A percentile compares a stretch with the other conserved stretches of the same genome.
phyloP scores from a whole-genome alignment of 257 asterid species.

The Petrea volubilis region DNA sequence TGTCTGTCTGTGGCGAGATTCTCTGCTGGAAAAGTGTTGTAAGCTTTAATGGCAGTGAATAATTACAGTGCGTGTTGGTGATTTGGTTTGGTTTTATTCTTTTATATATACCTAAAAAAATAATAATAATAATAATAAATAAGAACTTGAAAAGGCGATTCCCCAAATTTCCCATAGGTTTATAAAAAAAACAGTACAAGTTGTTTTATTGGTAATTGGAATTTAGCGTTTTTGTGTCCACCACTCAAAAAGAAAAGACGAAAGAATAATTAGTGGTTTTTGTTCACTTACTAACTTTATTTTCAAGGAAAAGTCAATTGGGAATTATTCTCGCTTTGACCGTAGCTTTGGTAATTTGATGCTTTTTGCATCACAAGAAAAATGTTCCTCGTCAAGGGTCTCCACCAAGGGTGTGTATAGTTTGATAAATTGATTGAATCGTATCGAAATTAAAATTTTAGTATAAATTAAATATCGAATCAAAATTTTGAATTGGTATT shows the following conservation, averaged over 20 bases:
- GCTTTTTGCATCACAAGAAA: background rate
- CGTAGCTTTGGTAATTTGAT: background rate
- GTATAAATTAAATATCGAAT: no score
- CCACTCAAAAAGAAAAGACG: background rate
- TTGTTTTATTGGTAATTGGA: background rate
- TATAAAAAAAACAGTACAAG: background rate
- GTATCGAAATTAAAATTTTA: no score
- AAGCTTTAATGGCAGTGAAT: slow-evolving; percentile 18
- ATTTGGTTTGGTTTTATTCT: slow-evolving; percentile 4
- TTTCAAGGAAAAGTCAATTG: background rate
- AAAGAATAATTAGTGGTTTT: background rate
- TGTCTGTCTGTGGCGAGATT: slow-evolving; percentile 36
- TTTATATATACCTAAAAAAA: no score
- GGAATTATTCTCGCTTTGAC: background rate
- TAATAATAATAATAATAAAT: no score
- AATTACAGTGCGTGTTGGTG: background rate
- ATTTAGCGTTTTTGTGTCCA: background rate
- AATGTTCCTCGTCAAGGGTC: no score
- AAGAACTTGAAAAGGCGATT: background rate
- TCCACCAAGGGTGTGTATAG: no score
- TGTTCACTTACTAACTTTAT: background rate
- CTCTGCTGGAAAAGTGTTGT: slow-evolving; percentile 31
- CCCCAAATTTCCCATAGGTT: slow-evolving; percentile 14
- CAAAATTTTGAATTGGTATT: no score
- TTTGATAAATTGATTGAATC: no score